phyloP scores from a whole-genome alignment of 164 flowering plant genomes.

The Houttuynia cordata region DNA sequence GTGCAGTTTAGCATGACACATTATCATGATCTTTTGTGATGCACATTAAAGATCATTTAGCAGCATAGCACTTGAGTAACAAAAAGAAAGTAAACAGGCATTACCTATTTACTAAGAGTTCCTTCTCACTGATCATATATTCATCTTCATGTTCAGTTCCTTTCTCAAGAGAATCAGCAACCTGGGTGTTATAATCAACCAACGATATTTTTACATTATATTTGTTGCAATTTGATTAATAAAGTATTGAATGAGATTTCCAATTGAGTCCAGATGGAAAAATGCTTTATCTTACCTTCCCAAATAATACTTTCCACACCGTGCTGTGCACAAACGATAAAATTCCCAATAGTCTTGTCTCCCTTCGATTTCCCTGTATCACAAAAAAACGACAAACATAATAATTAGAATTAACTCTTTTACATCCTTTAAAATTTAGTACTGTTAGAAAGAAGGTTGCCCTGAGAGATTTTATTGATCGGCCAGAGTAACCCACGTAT shows the following conservation, averaged over 20 bases:
- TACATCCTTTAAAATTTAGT: not conserved
- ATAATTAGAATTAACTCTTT: not conserved
- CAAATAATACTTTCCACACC: conserved; percentile 97
- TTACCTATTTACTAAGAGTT: conserved; percentile 89
- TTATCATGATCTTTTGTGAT: no score
- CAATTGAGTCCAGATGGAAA: not conserved
- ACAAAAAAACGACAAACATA: not conserved
- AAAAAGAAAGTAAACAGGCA: not conserved
- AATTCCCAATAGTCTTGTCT: conserved; percentile 85
- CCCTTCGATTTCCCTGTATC: conserved; percentile 88
- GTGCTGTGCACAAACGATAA: conserved; percentile 95
- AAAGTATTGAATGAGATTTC: no score
- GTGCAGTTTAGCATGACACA: no score
- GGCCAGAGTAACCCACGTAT: no score
- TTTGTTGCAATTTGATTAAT: no score
- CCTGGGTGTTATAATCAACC: conserved; percentile 24
- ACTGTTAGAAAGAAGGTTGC: not conserved
- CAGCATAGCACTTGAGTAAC: no score
- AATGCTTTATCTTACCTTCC: conserved; percentile 41
- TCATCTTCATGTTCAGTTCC: conserved; percentile 99
- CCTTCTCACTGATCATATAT: conserved; percentile 99
- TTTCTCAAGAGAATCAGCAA: conserved; percentile 99
- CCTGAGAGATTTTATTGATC: no score
- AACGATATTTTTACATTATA: not conserved
- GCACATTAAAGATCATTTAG: no score